These are phyloP conservation scores for Cicer bijugum DNA, from an alignment of 306 rosid genomes.

Conservation along the genomic window DNA sequence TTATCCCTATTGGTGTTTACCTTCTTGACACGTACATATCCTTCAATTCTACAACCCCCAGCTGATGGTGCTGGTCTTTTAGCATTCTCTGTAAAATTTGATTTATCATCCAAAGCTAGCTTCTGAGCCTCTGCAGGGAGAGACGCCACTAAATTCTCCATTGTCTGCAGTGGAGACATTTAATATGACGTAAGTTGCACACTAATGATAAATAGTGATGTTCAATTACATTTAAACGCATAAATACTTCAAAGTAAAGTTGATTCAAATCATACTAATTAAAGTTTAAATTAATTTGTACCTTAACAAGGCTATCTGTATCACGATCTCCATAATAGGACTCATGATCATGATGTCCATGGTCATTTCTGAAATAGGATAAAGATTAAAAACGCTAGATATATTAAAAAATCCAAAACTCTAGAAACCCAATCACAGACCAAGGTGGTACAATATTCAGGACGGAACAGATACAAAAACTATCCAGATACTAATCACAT, in stretches of 20 bases:
- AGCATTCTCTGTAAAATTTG: constrained; percentile 50
- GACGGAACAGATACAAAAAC: constrained; percentile 16
- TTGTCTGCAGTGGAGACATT: constrained; percentile 64
- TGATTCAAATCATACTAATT: constrained; percentile 36
- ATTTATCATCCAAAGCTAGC: constrained; percentile 62
- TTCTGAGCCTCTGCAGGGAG: constrained; percentile 59
- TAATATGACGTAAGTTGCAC: constrained; percentile 43
- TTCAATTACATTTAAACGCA: constrained; percentile 37
- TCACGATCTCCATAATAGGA: constrained; percentile 97
- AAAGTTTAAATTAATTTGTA: constrained; percentile 43
- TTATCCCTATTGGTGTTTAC: constrained; percentile 46
- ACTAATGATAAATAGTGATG: constrained; percentile 23
- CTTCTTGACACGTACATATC: constrained; percentile 96
- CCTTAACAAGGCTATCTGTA: constrained; percentile 87
- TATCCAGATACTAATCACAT: constrained; percentile 22
- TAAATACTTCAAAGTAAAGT: constrained; percentile 29
- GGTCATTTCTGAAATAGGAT: constrained; percentile 68
- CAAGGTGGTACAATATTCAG: constrained; percentile 29
- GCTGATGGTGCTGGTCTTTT: constrained; percentile 92
- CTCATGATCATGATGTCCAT: constrained; percentile 96
- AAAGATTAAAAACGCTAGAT: constrained; percentile 28
- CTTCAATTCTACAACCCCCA: constrained; percentile 95
- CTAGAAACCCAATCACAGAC: constrained; percentile 16
- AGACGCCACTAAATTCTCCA: constrained; percentile 76
- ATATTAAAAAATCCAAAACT: constrained; percentile 35